These are phyloP conservation scores for Cercophora sp. DNA, from an alignment of 495 filamentous ascomycete genomes.

Conservation along the genomic window DNA sequence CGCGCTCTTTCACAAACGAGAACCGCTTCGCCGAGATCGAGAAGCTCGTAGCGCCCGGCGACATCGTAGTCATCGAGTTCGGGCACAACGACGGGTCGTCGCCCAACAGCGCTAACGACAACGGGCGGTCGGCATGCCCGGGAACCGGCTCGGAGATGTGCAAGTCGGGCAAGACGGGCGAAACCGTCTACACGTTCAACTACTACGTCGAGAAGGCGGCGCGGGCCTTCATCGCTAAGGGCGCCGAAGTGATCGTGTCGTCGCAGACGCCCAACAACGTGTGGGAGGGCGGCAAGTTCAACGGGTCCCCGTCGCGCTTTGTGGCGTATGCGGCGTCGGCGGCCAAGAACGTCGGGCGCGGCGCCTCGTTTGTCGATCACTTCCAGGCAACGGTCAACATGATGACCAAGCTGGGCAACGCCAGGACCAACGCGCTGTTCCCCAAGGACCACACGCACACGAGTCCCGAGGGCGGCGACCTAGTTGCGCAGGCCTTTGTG, in stretches of 20 bases:
- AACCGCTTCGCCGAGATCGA: slow-evolving; percentile 55
- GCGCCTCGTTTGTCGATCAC: slow-evolving; percentile 58
- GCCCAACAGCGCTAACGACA: slow-evolving; percentile 48
- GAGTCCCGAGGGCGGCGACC: slow-evolving; percentile 52
- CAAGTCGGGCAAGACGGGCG: slow-evolving; percentile 43
- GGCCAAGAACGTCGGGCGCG: slow-evolving; percentile 36
- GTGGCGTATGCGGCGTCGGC: slow-evolving; percentile 54
- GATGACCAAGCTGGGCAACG: slow-evolving; percentile 46
- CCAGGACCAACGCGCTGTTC: slow-evolving; percentile 46
- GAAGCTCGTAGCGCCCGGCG: slow-evolving; percentile 41
- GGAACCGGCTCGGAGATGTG: slow-evolving; percentile 55
- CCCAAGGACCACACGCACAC: slow-evolving; percentile 66
- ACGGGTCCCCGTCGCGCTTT: slow-evolving; percentile 45
- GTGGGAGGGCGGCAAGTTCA: slow-evolving; percentile 54
- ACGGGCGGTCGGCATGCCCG: slow-evolving; percentile 56
- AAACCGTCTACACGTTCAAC: slow-evolving; percentile 54
- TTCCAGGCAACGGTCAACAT: slow-evolving; percentile 51
- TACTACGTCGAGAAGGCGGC: slow-evolving; percentile 55
- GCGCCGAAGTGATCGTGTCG: slow-evolving; percentile 59
- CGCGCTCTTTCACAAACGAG: slow-evolving; percentile 58
- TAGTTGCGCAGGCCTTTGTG: slow-evolving; percentile 58
- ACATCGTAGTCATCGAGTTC: slow-evolving; percentile 60
- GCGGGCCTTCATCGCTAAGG: slow-evolving; percentile 49
- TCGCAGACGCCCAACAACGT: slow-evolving; percentile 60
- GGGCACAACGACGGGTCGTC: slow-evolving; percentile 65